Conservation (phyloP, 768 basidiomycete species). For the Lactarius akahatsu region DNA sequence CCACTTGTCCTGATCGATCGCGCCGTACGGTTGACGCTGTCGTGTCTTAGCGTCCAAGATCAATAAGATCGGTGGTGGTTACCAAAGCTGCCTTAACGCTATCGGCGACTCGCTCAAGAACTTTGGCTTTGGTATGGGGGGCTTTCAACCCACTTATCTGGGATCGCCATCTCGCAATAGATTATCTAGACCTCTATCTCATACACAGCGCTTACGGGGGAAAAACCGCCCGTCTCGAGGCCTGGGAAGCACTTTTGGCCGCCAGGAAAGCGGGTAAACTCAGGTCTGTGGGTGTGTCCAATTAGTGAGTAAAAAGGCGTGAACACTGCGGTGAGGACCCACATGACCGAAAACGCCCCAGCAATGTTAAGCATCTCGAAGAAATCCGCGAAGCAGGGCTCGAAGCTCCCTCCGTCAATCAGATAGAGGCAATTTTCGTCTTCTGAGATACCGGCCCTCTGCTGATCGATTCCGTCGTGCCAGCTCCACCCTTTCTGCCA, state of each 20-base stretch:
- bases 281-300: slow-evolving; percentile 75
- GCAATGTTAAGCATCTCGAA: slow-evolving; percentile 68
- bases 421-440: slow-evolving; percentile 59
- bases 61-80: slow-evolving; percentile 22
- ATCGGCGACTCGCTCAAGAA: slow-evolving; percentile 17
- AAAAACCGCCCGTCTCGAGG: slow-evolving; percentile 59
- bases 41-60: slow-evolving; percentile 27
- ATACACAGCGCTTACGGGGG: slow-evolving; percentile 75
- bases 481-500: slow-evolving; percentile 75
- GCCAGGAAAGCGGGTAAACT: slow-evolving; percentile 65
- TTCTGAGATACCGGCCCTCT: neutral
- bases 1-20: neutral
- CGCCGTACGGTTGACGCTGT: neutral
- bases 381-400: slow-evolving; percentile 65
- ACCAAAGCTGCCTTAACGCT: slow-evolving; percentile 10
- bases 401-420: slow-evolving; percentile 72
- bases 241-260: slow-evolving; percentile 68
- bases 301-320: slow-evolving; percentile 54
- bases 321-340: neutral
- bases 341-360: slow-evolving; percentile 33
- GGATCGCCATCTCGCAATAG: slow-evolving; percentile 34
- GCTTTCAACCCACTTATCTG: no score
- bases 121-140: slow-evolving; percentile 10
- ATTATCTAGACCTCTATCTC: slow-evolving; percentile 72
- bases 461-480: neutral